Percentiles rank a stretch among this genome's conserved stretches.
Evolutionary conservation across 2,329 filamentous ascomycete species (phyloP).

Genomic region (Phyllosticta paracitricarpa): DNA sequence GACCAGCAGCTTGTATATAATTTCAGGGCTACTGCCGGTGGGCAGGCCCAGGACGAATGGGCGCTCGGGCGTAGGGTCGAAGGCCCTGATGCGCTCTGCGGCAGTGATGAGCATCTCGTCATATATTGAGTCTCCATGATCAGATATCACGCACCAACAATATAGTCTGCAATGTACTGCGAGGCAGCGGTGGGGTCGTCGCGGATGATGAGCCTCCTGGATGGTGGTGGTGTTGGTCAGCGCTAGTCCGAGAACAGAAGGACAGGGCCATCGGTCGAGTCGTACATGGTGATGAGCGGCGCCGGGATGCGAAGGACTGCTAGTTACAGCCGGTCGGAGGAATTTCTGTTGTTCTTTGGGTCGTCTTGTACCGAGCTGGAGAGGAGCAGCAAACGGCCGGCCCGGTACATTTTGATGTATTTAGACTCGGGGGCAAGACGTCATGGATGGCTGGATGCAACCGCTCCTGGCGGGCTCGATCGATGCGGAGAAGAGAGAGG

Average conservation of each 20-base stretch:
- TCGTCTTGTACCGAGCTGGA: not conserved
- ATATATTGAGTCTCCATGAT: not conserved
- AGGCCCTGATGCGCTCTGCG: conserved; percentile 65
- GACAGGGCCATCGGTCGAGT: conserved; percentile 10
- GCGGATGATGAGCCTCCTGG: conserved; percentile 75
- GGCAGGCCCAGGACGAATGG: conserved; percentile 78
- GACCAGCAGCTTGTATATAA: conserved; percentile 69
- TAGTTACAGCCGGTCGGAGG: not conserved
- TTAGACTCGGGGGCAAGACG: not conserved
- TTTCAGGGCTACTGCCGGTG: conserved; percentile 70
- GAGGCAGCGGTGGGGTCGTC: conserved; percentile 60
- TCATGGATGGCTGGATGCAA: not conserved
- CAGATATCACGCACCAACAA: conserved; percentile 48
- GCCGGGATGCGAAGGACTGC: not conserved
- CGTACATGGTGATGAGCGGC: conserved; percentile 9
- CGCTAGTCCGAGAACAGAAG: conserved; percentile 6
- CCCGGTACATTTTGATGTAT: not conserved
- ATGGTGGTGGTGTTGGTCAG: conserved; percentile 13
- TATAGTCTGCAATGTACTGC: conserved; percentile 70
- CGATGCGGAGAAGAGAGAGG: not conserved
- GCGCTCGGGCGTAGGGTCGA: conserved; percentile 58
- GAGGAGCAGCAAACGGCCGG: not conserved
- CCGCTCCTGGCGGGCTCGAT: not conserved
- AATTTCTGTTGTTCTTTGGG: not conserved
- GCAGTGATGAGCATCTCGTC: not conserved